Evolutionary conservation across 78 protist genomes (phyloP), one percentile per base, ranked within the genome.

Genomic region (Dictyostelium brefeldianum): DNA sequence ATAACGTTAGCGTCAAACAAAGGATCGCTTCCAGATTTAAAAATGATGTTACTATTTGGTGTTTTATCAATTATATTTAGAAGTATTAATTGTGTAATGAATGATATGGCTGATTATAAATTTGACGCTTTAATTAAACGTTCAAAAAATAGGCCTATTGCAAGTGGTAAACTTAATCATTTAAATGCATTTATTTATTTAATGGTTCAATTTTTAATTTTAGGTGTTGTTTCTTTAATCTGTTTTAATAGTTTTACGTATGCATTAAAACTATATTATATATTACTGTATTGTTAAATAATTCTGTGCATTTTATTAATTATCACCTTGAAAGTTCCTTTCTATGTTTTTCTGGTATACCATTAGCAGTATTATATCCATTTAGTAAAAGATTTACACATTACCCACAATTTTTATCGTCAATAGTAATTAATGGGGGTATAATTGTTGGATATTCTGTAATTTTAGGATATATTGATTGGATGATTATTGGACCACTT

Each of bases 371-470:
- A n/a, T 22, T 78, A 12, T 98, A 98, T 90, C 99, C 99, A 22
- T 78, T 94, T 48, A 92, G 95, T 82, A 98, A 98, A 78, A 84
- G 99, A 29, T 27, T 90, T 95, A 97, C 99, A 9, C 53, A 89
- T 84, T 96, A 81, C 79, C 99, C 99, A 27, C 99, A 98, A 94
- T 54, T 92, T 54, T 80, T 98, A 7, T 90, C 97, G 78, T 98
- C 98, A 4, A 82, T 95, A 20, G 94, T 98, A 27, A 94, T 98
- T 79, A 98, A 98, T 92, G 97, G 98, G 98, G 98, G 98, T 14
- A 98, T 91, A 31, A 79, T 97, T 8, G 83, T 96, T 3, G 99
- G 98, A 11, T 87, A 54, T 48, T 51, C 96, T 0, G 97, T 98
- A 1, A 94, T 95, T n/a, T 18, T 1, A n/a, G 98, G 98, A 36